Conservation (phyloP, 2,329 filamentous ascomycete species). For the Trichophyton equinum region DNA sequence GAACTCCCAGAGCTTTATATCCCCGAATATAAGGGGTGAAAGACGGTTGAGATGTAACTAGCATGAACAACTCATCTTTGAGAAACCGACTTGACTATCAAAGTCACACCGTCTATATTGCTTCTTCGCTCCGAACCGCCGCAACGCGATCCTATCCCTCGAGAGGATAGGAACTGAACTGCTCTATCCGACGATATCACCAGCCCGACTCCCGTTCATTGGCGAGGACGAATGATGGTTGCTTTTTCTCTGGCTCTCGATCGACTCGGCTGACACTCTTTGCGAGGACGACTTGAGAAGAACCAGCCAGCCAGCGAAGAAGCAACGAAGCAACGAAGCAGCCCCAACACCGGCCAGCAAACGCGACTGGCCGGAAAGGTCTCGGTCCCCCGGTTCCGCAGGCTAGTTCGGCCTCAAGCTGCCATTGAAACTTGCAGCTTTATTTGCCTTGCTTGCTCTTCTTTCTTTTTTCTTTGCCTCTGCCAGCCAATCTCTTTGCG, state of each 20-base stretch:
- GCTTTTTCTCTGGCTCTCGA: not conserved
- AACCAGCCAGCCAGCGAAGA: not conserved
- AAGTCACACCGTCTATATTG: not conserved
- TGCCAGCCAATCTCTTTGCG: not conserved
- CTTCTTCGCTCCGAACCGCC: not conserved
- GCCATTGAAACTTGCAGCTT: not conserved
- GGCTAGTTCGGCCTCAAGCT: not conserved
- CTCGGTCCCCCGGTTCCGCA: not conserved
- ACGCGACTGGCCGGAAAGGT: not conserved
- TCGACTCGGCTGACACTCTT: not conserved
- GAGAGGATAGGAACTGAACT: not conserved
- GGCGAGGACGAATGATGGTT: not conserved
- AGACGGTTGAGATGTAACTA: no score
- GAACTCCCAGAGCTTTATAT: no score
- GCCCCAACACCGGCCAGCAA: not conserved
- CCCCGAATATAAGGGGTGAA: no score
- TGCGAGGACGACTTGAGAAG: no score
- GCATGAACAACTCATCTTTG: no score
- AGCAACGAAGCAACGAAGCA: not conserved
- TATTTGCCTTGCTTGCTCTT: not conserved
- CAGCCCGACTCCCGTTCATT: not conserved
- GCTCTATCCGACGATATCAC: constrained; percentile 1
- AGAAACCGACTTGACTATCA: not conserved
- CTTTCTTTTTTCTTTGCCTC: not conserved
- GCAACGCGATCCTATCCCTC: not conserved